These are phyloP conservation scores for Lentinula lateritia DNA, from an alignment of 768 basidiomycete genomes.

Conservation along the genomic window DNA sequence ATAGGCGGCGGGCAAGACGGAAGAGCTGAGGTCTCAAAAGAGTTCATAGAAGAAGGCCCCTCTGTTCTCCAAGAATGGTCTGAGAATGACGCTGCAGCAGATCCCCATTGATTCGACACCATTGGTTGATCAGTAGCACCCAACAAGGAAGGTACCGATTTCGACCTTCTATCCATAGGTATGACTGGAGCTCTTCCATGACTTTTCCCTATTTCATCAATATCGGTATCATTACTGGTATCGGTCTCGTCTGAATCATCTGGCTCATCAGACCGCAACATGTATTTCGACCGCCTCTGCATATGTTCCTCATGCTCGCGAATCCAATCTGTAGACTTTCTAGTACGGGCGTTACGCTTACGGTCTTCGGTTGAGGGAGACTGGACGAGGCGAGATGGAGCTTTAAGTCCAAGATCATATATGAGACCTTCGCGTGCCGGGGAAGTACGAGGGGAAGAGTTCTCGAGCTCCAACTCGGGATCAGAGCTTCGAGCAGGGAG, in stretches of 20 bases:
- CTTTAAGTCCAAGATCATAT: background rate
- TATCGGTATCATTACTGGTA: background rate
- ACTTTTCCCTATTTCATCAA: background rate
- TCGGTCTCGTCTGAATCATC: slow-evolving; percentile 3
- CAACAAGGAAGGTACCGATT: background rate
- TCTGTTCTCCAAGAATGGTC: background rate
- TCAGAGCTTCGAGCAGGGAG: background rate
- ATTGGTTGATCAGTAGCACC: background rate
- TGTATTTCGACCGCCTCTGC: background rate
- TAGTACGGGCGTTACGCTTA: background rate
- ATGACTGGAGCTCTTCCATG: background rate
- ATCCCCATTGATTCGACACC: background rate
- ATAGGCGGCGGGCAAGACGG: background rate
- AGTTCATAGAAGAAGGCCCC: background rate
- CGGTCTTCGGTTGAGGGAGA: background rate
- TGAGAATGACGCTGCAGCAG: background rate
- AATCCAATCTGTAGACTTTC: background rate
- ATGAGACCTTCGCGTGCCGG: background rate
- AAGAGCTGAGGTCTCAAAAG: background rate
- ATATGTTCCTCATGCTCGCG: background rate
- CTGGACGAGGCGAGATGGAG: too few species aligned
- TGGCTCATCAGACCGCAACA: slow-evolving; percentile 1
- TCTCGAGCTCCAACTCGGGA: background rate
- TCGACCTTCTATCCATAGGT: background rate
- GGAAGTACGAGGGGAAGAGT: background rate